Conservation (phyloP, 495 filamentous ascomycete genomes). For the Penicillium goetzii region DNA sequence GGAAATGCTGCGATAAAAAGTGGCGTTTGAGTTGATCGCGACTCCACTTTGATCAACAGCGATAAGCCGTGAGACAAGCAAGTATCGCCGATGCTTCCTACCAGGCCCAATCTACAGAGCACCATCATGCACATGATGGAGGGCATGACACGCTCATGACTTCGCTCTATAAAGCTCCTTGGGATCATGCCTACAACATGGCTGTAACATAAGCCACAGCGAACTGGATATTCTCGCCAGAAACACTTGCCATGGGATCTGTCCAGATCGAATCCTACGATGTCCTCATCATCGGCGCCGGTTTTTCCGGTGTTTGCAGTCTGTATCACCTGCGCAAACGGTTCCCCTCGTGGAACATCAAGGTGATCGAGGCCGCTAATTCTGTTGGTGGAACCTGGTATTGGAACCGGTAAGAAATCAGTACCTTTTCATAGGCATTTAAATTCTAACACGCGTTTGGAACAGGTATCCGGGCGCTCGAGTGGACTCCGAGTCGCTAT, state of each 20-base stretch:
- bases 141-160: neutral
- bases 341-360: slow-evolving; percentile 42
- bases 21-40: neutral
- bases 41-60: neutral
- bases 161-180: neutral
- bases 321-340: slow-evolving; percentile 46
- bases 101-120: neutral
- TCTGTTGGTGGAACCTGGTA: slow-evolving; percentile 57
- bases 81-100: slow-evolving; percentile 1
- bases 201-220: neutral
- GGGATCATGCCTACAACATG: neutral
- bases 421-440: neutral
- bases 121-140: neutral
- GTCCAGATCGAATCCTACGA: slow-evolving; percentile 29
- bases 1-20: neutral
- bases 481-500: slow-evolving; percentile 29
- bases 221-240: neutral
- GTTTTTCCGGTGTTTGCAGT: slow-evolving; percentile 51
- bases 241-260: neutral
- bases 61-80: neutral
- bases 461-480: slow-evolving; percentile 41
- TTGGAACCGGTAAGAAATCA: neutral
- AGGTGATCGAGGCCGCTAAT: slow-evolving; percentile 50
- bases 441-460: slow-evolving; percentile 19
- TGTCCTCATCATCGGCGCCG: slow-evolving; percentile 56